Base-by-base conservation (phyloP, 805 yeast genomes). In the Spathaspora sp. region DNA sequence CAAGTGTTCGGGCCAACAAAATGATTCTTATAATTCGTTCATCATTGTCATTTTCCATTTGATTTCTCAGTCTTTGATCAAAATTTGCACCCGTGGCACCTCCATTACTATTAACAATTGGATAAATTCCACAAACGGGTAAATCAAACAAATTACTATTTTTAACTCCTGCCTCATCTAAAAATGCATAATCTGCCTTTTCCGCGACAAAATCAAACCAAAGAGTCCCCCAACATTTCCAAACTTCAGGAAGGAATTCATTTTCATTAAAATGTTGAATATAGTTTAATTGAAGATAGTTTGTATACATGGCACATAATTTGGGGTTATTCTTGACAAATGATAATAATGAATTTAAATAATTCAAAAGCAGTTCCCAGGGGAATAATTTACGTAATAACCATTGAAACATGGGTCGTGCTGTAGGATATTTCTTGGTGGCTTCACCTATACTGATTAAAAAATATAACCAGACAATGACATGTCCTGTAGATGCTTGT, bases 191-290 rank as follows among this genome's bases (percentile, higher is more conserved):
- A 56, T 83, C 87, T 4, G 70, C 72, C 60, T 86, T 87, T 44
- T 75, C 63, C 14, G 71, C 61, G 40, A 87, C 71, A 23, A 71
- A 69, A 65, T 87, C 92, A 67, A 81, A 88, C 93, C 94, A 87
- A 42, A 88, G 63, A 0, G 90, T 80, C 1, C 96, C 96, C 90
- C 93, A 87, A 60, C 91, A 83, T 62, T 84, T 85, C 92, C 92
- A 87, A 18, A 84, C 86, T 66, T 88, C 96, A 43, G 87, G 82
- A 47, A 87, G 69, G 44, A 73, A 79, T 62, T 87, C 93, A 62
- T 80, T 77, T 47, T 79, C 73, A 55, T 81, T 76, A 58, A 82
- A 83, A 56, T 77, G 64, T 4, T 74, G 70, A n/a, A 86, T 55
- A 43, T 76, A 65, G 48, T 74, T 70, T n/a, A 73, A 59, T 6